These are phyloP conservation scores for Beauveria scarabaeidicola DNA, from an alignment of 2,329 filamentous ascomycete genomes.

Conservation along the genomic window DNA sequence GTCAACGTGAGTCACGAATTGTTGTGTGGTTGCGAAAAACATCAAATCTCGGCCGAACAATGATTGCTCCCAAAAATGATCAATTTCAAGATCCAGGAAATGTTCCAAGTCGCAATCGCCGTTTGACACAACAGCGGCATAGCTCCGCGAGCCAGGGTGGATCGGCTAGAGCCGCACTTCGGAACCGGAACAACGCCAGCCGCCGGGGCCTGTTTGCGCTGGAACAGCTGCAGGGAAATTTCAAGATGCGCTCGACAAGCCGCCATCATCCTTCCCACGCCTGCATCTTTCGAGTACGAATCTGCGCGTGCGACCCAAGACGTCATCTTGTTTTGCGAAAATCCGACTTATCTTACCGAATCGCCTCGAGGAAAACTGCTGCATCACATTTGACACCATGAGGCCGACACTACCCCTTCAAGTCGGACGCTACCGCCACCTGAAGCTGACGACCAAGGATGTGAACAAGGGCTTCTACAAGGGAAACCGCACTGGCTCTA, in stretches of 20 bases:
- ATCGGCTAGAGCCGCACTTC: constrained; percentile 6
- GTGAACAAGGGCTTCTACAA: constrained; percentile 95
- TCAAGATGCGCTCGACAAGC: background rate
- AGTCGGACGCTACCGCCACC: constrained; percentile 60
- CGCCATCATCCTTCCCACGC: background rate
- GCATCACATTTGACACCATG: constrained; percentile 33
- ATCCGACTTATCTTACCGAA: too few species aligned
- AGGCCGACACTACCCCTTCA: constrained; percentile 56
- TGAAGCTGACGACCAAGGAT: constrained; percentile 84
- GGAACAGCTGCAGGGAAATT: constrained; percentile 1
- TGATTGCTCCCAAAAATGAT: too few species aligned
- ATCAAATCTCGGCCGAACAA: background rate
- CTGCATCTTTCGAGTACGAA: background rate
- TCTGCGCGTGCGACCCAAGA: background rate
- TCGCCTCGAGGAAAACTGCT: background rate
- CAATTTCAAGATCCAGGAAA: background rate
- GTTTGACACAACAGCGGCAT: background rate
- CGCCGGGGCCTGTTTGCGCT: constrained; percentile 12
- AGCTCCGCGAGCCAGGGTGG: constrained; percentile 1
- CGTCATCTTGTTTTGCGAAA: too few species aligned
- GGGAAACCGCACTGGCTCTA: constrained; percentile 79
- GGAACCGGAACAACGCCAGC: constrained; percentile 26
- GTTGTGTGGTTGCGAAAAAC: background rate
- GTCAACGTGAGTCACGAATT: background rate
- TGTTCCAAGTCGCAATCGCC: background rate